Base-by-base conservation (phyloP, 768 basidiomycete species). In the Suillus sp. region DNA sequence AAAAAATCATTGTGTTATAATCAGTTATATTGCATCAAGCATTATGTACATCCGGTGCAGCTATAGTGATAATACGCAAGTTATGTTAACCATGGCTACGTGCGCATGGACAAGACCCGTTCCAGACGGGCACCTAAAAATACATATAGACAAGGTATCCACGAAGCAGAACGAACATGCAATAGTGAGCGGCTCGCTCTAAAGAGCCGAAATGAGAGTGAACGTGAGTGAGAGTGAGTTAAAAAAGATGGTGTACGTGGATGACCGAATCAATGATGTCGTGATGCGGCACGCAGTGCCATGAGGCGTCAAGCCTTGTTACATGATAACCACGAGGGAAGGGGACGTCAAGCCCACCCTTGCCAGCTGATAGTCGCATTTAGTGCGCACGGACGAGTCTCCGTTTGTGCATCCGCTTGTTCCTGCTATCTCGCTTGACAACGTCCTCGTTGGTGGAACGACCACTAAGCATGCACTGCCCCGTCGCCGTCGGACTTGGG, bases 401-500 rank as follows among this genome's bases (percentile, higher is more conserved):
- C 25, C 62, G 69, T 53, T 74, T 72, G 69, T 67, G 72, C 16
- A 55, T 42, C 32, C 60, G 59, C 38, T 22, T 73, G 30, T 60
- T 70, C 22, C 47, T 47, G 16, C 53, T 6, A 25, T 38, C 37
- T 27, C 73, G 72, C 60, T 71, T 74, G n/a, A 64, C 32, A 38
- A 67, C 64, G 22, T 35, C 35, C 35, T 66, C 53, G 5, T 57
- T 40, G 40, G 56, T 42, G 32, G 70, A 70, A 53, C 59, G 62
- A n/a, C 67, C 10, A n/a, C 43, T 66, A 51, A 75, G 20, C 35
- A 65, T 72, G 37, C 72, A 73, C 30, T 32, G 47, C 3, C 57
- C 54, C 4, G 62, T 54, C 13, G 62, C 32, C 8, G 68, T 63
- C 13, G 62, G 11, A 11, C 57, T 64, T 51, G 59, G 51, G 34